A percentile compares a stretch with the other conserved stretches of the same genome.
Evolutionary conservation across 2,329 filamentous ascomycete genomes (phyloP).

Genomic region (Fusarium siculi): DNA sequence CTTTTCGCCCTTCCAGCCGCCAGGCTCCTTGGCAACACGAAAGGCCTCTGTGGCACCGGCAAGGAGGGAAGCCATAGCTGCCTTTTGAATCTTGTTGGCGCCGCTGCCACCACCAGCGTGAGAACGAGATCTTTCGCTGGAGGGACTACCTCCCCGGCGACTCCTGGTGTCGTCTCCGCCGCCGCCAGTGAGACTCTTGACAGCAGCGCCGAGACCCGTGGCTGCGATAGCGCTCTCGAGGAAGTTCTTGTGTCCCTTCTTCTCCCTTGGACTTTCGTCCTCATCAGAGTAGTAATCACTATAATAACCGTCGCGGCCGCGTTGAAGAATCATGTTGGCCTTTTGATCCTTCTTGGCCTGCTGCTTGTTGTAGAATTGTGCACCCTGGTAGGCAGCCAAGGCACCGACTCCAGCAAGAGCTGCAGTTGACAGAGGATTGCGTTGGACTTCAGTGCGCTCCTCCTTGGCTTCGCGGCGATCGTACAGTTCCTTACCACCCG

Average conservation of each 20-base stretch:
- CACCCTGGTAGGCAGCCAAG: slow-evolving; percentile 71
- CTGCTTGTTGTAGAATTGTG: slow-evolving; percentile 71
- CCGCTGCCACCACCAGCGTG: slow-evolving; percentile 58
- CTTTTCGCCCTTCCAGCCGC: slow-evolving; percentile 90
- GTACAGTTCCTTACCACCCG: slow-evolving; percentile 73
- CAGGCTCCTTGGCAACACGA: slow-evolving; percentile 87
- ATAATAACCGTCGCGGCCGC: slow-evolving; percentile 63
- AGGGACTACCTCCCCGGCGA: slow-evolving; percentile 59
- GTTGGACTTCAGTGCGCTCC: slow-evolving; percentile 61
- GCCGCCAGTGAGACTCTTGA: slow-evolving; percentile 67
- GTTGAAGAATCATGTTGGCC: slow-evolving; percentile 63
- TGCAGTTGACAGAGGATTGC: slow-evolving; percentile 68
- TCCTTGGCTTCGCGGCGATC: slow-evolving; percentile 69
- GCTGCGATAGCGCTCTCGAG: slow-evolving; percentile 71
- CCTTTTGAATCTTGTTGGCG: slow-evolving; percentile 78
- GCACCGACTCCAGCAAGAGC: slow-evolving; percentile 73
- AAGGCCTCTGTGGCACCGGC: slow-evolving; percentile 94
- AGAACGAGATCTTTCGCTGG: slow-evolving; percentile 65
- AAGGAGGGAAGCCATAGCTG: slow-evolving; percentile 88
- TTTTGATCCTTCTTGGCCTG: slow-evolving; percentile 67
- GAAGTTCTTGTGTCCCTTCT: slow-evolving; percentile 72
- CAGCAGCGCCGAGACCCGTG: slow-evolving; percentile 69
- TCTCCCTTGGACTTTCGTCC: slow-evolving; percentile 64
- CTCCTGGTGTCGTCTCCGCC: slow-evolving; percentile 59
- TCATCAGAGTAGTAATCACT: slow-evolving; percentile 68